phyloP scores from a whole-genome alignment of 139 green algal genomes.

The Chara braunii region DNA sequence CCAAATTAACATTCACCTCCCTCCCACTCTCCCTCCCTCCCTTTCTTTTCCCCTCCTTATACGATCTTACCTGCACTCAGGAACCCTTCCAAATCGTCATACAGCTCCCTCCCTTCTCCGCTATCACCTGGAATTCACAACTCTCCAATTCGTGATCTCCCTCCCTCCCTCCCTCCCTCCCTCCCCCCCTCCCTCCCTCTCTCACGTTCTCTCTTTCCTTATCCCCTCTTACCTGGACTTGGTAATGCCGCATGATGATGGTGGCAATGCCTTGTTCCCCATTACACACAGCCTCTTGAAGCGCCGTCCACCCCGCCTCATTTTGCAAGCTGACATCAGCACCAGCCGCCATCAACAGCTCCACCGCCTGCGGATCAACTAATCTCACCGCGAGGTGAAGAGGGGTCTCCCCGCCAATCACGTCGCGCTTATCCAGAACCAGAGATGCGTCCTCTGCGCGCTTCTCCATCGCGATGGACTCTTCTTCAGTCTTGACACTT shows the following conservation, averaged over 20 bases:
- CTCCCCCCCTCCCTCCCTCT: too few species aligned
- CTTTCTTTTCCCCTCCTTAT: too few species aligned
- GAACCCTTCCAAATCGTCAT: too few species aligned
- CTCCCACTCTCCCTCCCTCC: too few species aligned
- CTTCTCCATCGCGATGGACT: conserved; percentile 20
- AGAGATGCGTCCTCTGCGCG: not conserved
- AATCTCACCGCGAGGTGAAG: conserved; percentile 24
- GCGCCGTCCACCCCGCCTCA: conserved; percentile 13
- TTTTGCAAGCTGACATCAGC: conserved; percentile 36
- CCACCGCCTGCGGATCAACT: conserved; percentile 19
- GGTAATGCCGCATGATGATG: conserved; percentile 26
- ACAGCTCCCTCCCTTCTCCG: too few species aligned
- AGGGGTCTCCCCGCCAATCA: conserved; percentile 13
- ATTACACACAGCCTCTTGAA: conserved; percentile 7
- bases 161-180: too few species aligned
- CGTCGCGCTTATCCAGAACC: conserved; percentile 23
- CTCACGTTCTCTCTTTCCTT: too few species aligned
- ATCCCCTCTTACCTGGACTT: too few species aligned
- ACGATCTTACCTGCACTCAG: too few species aligned
- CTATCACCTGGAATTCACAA: too few species aligned
- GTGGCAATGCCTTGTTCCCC: conserved; percentile 1
- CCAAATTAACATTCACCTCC: too few species aligned
- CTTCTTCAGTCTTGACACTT: conserved; percentile 11
- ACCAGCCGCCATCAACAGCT: conserved; percentile 27
- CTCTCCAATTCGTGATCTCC: too few species aligned